Conservation (phyloP, 345 rosid species). For the Brassica nigra region DNA sequence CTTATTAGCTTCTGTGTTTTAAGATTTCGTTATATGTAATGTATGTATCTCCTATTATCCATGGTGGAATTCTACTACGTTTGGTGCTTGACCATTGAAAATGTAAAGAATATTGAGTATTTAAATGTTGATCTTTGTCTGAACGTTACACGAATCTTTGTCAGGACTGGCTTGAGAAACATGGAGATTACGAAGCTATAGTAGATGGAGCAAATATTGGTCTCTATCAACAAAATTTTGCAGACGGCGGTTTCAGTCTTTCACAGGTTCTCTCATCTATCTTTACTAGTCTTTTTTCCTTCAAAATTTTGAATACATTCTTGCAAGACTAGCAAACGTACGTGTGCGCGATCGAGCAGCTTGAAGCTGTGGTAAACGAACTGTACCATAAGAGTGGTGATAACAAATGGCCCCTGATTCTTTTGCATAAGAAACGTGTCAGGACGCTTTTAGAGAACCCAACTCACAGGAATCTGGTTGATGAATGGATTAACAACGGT, state of each 20-base stretch:
- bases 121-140: not conserved
- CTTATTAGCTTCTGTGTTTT: not conserved
- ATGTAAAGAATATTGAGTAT: not conserved
- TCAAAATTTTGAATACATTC: not conserved
- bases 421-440: slow-evolving; percentile 74
- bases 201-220: slow-evolving; percentile 94
- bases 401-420: slow-evolving; percentile 69
- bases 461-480: slow-evolving; percentile 51
- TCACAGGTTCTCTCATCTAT: slow-evolving; percentile 61
- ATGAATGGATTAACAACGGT: slow-evolving; percentile 69
- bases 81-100: not conserved
- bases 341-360: slow-evolving; percentile 63
- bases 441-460: slow-evolving; percentile 61
- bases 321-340: not conserved
- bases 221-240: slow-evolving; percentile 85
- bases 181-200: slow-evolving; percentile 68
- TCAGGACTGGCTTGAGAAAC: slow-evolving; percentile 73
- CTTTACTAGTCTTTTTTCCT: not conserved
- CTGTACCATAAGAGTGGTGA: slow-evolving; percentile 54
- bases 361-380: slow-evolving; percentile 74
- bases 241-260: slow-evolving; percentile 77
- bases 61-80: not conserved
- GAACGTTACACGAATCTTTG: not conserved
- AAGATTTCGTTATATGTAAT: not conserved
- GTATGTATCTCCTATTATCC: not conserved